A percentile compares a stretch with the other conserved stretches of the same genome.
Evolutionary conservation across 2,329 filamentous ascomycete genomes (phyloP).

Genomic region (Capronia americana): DNA sequence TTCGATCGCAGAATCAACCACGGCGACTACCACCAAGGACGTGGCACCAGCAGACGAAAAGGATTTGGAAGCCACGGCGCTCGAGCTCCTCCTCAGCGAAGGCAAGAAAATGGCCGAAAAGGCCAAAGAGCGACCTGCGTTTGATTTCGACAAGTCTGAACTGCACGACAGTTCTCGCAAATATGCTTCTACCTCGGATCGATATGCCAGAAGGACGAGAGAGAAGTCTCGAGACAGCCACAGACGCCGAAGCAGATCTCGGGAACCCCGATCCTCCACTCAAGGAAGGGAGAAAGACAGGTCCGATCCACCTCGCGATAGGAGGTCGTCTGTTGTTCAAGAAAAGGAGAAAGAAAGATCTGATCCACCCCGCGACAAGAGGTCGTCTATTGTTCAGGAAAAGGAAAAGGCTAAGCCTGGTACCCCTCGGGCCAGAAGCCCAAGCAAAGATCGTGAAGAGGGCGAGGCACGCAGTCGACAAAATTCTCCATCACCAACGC

Average conservation of each 20-base stretch:
- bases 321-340: constrained; percentile 17
- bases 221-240: constrained; percentile 39
- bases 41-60: constrained; percentile 57
- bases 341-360: constrained; percentile 25
- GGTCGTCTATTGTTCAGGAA: constrained; percentile 16
- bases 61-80: constrained; percentile 61
- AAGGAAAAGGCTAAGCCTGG: constrained; percentile 16
- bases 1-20: constrained; percentile 42
- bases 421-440: constrained; percentile 15
- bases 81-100: constrained; percentile 61
- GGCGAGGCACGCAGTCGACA: constrained; percentile 37
- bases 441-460: constrained; percentile 39
- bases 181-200: constrained; percentile 36
- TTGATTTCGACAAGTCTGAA: constrained; percentile 48
- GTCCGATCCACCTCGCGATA: background rate
- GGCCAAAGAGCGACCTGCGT: constrained; percentile 56
- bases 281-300: constrained; percentile 16
- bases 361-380: constrained; percentile 35
- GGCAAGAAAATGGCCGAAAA: constrained; percentile 62
- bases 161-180: constrained; percentile 41
- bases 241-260: constrained; percentile 38
- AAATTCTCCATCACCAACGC: constrained; percentile 32
- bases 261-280: constrained; percentile 26
- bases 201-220: constrained; percentile 40
- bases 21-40: constrained; percentile 37